These are phyloP conservation scores for Acrocalymma vagum DNA, from an alignment of 2,329 filamentous ascomycete species.

Conservation along the genomic window DNA sequence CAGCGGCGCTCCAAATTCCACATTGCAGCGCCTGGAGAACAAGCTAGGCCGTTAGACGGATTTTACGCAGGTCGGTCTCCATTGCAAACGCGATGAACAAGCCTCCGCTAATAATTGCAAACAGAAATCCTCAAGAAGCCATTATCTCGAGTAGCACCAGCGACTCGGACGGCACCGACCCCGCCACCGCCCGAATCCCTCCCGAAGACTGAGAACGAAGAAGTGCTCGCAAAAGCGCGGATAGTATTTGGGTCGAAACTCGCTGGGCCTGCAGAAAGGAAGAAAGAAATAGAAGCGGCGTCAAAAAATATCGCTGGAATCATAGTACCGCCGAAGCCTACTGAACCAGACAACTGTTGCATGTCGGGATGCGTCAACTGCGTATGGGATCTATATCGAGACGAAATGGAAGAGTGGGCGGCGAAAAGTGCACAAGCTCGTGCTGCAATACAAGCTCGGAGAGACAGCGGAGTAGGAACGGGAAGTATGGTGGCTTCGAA, in stretches of 20 bases:
- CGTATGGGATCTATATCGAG: slow-evolving; percentile 91
- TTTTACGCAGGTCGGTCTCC: slow-evolving; percentile 44
- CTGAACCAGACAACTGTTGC: slow-evolving; percentile 97
- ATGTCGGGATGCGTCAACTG: slow-evolving; percentile 99
- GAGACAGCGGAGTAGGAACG: slow-evolving; percentile 34
- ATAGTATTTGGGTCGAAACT: slow-evolving; percentile 86
- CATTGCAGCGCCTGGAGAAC: slow-evolving; percentile 47
- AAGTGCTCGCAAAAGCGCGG: slow-evolving; percentile 65
- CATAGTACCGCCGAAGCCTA: slow-evolving; percentile 80
- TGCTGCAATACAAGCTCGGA: slow-evolving; percentile 53
- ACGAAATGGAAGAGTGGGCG: slow-evolving; percentile 92
- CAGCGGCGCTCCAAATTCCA: slow-evolving; percentile 44
- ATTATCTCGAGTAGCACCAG: slow-evolving; percentile 32
- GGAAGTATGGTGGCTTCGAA: slow-evolving; percentile 46
- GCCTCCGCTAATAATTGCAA: slow-evolving; percentile 25
- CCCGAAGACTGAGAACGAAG: slow-evolving; percentile 60
- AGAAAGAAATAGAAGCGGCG: slow-evolving; percentile 66
- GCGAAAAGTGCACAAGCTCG: slow-evolving; percentile 71
- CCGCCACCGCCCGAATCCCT: slow-evolving; percentile 44
- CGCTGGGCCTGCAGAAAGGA: slow-evolving; percentile 75
- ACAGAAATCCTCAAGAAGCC: slow-evolving; percentile 48
- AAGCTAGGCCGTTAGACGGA: slow-evolving; percentile 47
- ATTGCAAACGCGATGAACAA: background rate
- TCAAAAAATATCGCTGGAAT: slow-evolving; percentile 79
- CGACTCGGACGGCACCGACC: slow-evolving; percentile 40